phyloP scores from a whole-genome alignment of 2,329 filamentous ascomycete genomes.

The Xylariaceae sp. region DNA sequence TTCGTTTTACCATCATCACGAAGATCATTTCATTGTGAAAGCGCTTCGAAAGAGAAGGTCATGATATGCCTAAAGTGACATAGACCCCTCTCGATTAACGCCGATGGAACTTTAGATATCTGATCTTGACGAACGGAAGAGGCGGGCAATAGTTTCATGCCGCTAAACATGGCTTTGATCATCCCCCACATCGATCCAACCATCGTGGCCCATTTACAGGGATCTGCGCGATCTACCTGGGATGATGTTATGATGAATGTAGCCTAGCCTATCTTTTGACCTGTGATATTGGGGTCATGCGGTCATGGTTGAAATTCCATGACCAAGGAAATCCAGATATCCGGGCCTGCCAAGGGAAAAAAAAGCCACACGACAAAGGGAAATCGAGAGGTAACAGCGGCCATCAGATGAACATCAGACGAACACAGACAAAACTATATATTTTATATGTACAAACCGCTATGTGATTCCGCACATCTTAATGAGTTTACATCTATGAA shows the following conservation, averaged over 20 bases:
- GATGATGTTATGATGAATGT: conserved; percentile 33
- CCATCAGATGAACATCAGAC: neutral
- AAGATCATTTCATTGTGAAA: conserved; percentile 7
- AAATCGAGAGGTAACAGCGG: neutral
- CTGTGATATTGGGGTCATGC: conserved; percentile 24
- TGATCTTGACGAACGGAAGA: conserved; percentile 28
- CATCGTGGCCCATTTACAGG: conserved; percentile 27
- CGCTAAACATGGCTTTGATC: conserved; percentile 26
- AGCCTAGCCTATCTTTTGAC: conserved; percentile 24
- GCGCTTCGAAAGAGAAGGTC: conserved; percentile 20
- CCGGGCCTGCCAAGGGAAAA: conserved; percentile 23
- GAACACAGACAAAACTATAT: no score
- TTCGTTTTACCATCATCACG: conserved; percentile 11
- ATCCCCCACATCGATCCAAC: conserved; percentile 35
- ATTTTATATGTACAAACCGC: no score
- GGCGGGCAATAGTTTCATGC: conserved; percentile 28
- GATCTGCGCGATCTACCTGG: conserved; percentile 39
- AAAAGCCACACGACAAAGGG: neutral
- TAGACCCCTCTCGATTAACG: neutral
- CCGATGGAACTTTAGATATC: conserved; percentile 28
- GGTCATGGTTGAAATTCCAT: conserved; percentile 19
- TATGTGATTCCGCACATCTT: no score
- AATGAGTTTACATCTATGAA: no score
- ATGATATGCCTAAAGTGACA: conserved; percentile 3
- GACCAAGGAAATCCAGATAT: conserved; percentile 22